Conservation (phyloP, 2,329 filamentous ascomycete species). For the Aspergillus piperis region DNA sequence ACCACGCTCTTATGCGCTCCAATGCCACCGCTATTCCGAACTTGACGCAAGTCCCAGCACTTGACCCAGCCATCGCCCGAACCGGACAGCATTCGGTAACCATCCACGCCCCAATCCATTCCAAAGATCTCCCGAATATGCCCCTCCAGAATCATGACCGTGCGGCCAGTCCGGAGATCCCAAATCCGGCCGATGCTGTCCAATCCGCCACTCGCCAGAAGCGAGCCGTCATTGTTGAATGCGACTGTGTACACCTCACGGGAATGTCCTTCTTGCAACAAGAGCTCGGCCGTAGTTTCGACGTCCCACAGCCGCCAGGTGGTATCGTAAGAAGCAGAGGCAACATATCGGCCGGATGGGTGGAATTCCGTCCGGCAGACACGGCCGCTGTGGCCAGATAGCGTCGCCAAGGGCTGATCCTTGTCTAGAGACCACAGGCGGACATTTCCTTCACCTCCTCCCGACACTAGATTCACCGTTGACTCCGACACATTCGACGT, state of each 20-base stretch:
- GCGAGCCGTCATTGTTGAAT: slow-evolving; percentile 88
- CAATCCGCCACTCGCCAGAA: slow-evolving; percentile 86
- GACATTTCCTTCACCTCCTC: slow-evolving; percentile 83
- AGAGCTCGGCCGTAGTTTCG: slow-evolving; percentile 76
- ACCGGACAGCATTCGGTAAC: slow-evolving; percentile 87
- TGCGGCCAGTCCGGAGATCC: slow-evolving; percentile 89
- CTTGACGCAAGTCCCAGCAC: slow-evolving; percentile 94
- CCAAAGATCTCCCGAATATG: slow-evolving; percentile 93
- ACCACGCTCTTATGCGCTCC: slow-evolving; percentile 91
- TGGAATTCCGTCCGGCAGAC: slow-evolving; percentile 95
- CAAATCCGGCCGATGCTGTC: slow-evolving; percentile 95
- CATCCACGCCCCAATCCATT: slow-evolving; percentile 88
- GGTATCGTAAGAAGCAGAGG: slow-evolving; percentile 92
- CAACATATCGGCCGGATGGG: slow-evolving; percentile 83
- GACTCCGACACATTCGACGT: slow-evolving; percentile 70
- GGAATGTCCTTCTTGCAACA: slow-evolving; percentile 92
- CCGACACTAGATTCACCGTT: slow-evolving; percentile 82
- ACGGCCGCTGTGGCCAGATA: slow-evolving; percentile 80
- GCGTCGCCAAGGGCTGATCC: slow-evolving; percentile 79
- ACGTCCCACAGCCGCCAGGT: slow-evolving; percentile 98
- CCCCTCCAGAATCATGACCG: slow-evolving; percentile 92
- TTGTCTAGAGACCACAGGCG: slow-evolving; percentile 87
- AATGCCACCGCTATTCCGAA: slow-evolving; percentile 78
- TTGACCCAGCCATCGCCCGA: slow-evolving; percentile 95
- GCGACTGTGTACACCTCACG: slow-evolving; percentile 86